Evolutionary conservation across 1,139 yeast genomes (phyloP).

Genomic region (Yamadazyma oceani): DNA sequence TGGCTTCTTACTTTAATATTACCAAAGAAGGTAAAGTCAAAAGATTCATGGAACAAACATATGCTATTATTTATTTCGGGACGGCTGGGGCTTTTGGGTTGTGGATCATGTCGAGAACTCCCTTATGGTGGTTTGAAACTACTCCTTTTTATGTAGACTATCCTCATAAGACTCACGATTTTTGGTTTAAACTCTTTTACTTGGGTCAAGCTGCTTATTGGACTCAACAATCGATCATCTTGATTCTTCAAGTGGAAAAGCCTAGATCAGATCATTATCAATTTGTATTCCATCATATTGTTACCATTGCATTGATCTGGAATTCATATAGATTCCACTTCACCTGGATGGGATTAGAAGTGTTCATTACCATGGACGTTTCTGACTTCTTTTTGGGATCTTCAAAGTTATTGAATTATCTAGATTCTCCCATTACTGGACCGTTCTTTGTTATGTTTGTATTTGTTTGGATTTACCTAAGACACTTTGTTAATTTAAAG

Average conservation of each 20-base stretch:
- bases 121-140: constrained; percentile 88
- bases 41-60: constrained; percentile 92
- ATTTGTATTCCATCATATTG: constrained; percentile 87
- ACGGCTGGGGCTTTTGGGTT: constrained; percentile 83
- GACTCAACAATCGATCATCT: constrained; percentile 90
- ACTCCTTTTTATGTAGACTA: constrained; percentile 73
- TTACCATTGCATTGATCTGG: constrained; percentile 87
- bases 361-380: constrained; percentile 93
- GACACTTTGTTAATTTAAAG: constrained; percentile 80
- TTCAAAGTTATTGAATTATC: constrained; percentile 84
- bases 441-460: constrained; percentile 72
- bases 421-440: constrained; percentile 63
- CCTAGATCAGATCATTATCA: constrained; percentile 94
- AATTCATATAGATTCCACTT: constrained; percentile 90
- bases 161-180: constrained; percentile 80
- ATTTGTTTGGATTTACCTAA: constrained; percentile 76
- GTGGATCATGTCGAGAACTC: constrained; percentile 80
- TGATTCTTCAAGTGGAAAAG: constrained; percentile 82
- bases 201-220: constrained; percentile 94
- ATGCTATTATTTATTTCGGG: constrained; percentile 79
- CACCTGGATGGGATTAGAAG: constrained; percentile 91
- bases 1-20: constrained; percentile 58
- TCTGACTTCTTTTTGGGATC: constrained; percentile 85
- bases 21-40: constrained; percentile 57
- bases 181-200: constrained; percentile 75